Conservation (phyloP, 1,139 yeast species). For the Waltiozyma sp. region DNA sequence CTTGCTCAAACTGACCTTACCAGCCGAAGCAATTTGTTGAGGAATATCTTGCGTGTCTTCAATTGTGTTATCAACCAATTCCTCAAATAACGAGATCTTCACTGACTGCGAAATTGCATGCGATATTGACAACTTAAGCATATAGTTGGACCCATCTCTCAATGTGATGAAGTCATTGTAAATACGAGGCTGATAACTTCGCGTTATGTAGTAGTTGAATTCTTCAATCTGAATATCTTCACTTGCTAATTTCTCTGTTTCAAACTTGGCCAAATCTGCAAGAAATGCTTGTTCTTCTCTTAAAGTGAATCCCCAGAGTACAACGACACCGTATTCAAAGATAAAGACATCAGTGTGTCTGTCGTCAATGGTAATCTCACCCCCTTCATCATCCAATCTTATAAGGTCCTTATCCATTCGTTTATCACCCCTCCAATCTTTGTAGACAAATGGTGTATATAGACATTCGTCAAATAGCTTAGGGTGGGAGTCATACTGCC, state of each 20-base stretch:
- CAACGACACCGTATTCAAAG: slow-evolving; percentile 91
- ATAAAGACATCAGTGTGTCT: slow-evolving; percentile 68
- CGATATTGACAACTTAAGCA: slow-evolving; percentile 80
- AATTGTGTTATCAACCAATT: slow-evolving; percentile 87
- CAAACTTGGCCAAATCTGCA: slow-evolving; percentile 76
- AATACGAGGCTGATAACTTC: slow-evolving; percentile 87
- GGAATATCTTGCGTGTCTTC: slow-evolving; percentile 97
- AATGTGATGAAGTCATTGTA: slow-evolving; percentile 90
- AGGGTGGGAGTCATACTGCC: slow-evolving; percentile 69
- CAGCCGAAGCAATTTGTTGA: slow-evolving; percentile 86
- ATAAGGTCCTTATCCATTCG: slow-evolving; percentile 40
- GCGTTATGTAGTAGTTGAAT: slow-evolving; percentile 86
- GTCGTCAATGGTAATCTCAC: slow-evolving; percentile 75
- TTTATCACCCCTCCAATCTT: slow-evolving; percentile 58
- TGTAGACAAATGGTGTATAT: slow-evolving; percentile 79
- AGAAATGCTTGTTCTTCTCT: slow-evolving; percentile 78
- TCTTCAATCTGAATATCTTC: slow-evolving; percentile 93
- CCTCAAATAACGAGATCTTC: slow-evolving; percentile 89
- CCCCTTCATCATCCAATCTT: slow-evolving; percentile 85
- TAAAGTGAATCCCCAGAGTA: slow-evolving; percentile 87
- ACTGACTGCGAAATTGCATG: slow-evolving; percentile 92
- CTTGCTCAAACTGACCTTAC: slow-evolving; percentile 88
- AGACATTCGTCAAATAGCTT: slow-evolving; percentile 88
- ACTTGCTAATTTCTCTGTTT: slow-evolving; percentile 76
- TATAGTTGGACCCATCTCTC: slow-evolving; percentile 81